Evolutionary conservation across 768 basidiomycete genomes (phyloP).

Genomic region (Tephrocybe rancida): DNA sequence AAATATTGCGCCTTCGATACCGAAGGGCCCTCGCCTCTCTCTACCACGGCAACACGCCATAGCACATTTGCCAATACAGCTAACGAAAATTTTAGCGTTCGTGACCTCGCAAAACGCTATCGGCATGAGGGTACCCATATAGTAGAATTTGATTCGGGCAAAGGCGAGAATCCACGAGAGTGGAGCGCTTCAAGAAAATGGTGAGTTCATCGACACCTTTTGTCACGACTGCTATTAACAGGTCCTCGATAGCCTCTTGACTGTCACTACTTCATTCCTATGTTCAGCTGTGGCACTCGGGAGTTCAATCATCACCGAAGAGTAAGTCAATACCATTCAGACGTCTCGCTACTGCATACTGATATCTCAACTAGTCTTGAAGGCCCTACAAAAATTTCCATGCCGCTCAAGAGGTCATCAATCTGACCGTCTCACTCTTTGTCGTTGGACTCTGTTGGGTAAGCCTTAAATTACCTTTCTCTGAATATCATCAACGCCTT

Average conservation of each 20-base stretch:
- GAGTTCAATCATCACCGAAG: conserved; percentile 42
- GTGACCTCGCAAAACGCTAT: conserved; percentile 2
- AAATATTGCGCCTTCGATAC: conserved; percentile 5
- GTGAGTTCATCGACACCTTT: background rate
- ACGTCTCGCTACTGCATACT: background rate
- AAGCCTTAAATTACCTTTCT: background rate
- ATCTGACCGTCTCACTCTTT: conserved; percentile 44
- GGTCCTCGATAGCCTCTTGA: conserved; percentile 34
- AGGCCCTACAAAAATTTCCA: conserved; percentile 33
- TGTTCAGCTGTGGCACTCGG: conserved; percentile 40
- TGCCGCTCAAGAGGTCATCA: conserved; percentile 37
- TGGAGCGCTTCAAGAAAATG: background rate
- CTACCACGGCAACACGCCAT: background rate
- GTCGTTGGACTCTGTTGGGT: conserved; percentile 45
- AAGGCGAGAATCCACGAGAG: conserved; percentile 8
- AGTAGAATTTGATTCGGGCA: conserved; percentile 10
- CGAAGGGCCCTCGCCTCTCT: background rate
- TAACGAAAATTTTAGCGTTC: background rate
- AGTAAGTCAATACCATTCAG: conserved; percentile 26
- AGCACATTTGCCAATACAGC: background rate
- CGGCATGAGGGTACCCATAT: conserved; percentile 1
- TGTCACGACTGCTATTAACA: conserved; percentile 1
- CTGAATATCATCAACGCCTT: conserved; percentile 9
- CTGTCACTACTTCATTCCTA: conserved; percentile 33
- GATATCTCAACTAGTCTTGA: conserved; percentile 24